phyloP scores from a whole-genome alignment of 2,329 filamentous ascomycete genomes.

The Colletotrichum somersetense region DNA sequence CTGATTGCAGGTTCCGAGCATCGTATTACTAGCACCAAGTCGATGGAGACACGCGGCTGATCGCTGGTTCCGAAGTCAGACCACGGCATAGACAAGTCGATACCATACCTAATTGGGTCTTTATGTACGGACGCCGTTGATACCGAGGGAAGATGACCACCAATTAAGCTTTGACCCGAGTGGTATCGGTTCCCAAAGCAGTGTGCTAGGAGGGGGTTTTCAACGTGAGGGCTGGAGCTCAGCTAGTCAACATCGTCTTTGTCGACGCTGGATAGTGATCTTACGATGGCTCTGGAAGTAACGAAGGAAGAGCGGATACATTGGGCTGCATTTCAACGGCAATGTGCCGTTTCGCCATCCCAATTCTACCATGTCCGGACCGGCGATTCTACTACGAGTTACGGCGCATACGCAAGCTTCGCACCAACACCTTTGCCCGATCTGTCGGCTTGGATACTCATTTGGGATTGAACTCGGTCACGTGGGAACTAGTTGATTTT shows the following conservation, averaged over 20 bases:
- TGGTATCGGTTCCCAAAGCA: background rate
- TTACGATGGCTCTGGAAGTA: background rate
- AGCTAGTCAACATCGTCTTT: background rate
- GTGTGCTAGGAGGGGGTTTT: background rate
- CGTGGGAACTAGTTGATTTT: no score
- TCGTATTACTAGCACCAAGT: background rate
- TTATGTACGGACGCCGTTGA: background rate
- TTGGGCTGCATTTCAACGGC: conserved; percentile 2
- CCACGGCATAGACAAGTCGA: background rate
- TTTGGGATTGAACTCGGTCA: background rate
- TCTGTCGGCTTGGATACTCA: background rate
- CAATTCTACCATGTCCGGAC: conserved; percentile 6
- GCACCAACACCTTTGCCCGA: background rate
- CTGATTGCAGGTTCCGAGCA: background rate
- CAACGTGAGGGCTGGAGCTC: background rate
- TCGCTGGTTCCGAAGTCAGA: background rate
- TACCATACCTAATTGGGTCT: background rate
- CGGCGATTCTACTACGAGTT: background rate
- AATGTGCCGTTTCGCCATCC: conserved; percentile 14
- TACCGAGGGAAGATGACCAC: background rate
- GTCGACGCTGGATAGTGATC: background rate
- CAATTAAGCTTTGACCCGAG: background rate
- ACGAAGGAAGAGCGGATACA: conserved; percentile 15
- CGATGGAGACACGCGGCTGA: background rate
- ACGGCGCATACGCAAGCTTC: conserved; percentile 18